Evolutionary conservation across 352 stramenopile genomes (phyloP).

Genomic region (Pythium aristosporum): DNA sequence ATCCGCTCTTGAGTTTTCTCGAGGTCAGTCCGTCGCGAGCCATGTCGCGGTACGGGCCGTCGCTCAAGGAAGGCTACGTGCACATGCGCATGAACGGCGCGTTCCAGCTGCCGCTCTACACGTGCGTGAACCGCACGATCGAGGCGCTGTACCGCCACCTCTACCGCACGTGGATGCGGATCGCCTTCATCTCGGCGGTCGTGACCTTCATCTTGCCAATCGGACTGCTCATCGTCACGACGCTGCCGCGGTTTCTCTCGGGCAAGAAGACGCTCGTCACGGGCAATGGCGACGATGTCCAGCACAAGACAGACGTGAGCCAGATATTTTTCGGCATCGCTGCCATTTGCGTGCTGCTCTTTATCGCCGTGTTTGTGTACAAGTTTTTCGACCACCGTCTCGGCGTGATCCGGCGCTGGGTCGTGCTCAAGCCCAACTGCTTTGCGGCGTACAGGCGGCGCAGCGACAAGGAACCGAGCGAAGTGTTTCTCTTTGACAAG

Average conservation of each 20-base stretch:
- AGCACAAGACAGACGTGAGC: slow-evolving; percentile 44
- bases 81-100: slow-evolving; percentile 89
- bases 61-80: slow-evolving; percentile 85
- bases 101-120: slow-evolving; percentile 83
- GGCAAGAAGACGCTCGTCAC: slow-evolving; percentile 61
- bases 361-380: slow-evolving; percentile 79
- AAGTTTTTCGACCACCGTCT: slow-evolving; percentile 88
- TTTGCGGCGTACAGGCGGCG: slow-evolving; percentile 81
- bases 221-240: slow-evolving; percentile 69
- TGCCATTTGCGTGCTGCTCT: slow-evolving; percentile 54
- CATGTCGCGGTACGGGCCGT: slow-evolving; percentile 73
- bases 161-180: slow-evolving; percentile 86
- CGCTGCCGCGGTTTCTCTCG: slow-evolving; percentile 63
- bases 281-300: slow-evolving; percentile 38
- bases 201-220: slow-evolving; percentile 83
- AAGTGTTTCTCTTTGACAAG: slow-evolving; percentile 88
- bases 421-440: slow-evolving; percentile 84
- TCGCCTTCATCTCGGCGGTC: slow-evolving; percentile 77
- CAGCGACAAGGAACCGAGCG: slow-evolving; percentile 71
- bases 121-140: slow-evolving; percentile 82
- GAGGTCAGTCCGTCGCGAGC: slow-evolving; percentile 77
- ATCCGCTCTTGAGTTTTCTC: slow-evolving; percentile 75
- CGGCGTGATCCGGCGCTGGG: slow-evolving; percentile 82
- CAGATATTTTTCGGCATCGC: slow-evolving; percentile 60
- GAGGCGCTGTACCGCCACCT: slow-evolving; percentile 81